Evolutionary conservation across 108 stramenopile species (phyloP).

Genomic region (Cyclotella cryptica): DNA sequence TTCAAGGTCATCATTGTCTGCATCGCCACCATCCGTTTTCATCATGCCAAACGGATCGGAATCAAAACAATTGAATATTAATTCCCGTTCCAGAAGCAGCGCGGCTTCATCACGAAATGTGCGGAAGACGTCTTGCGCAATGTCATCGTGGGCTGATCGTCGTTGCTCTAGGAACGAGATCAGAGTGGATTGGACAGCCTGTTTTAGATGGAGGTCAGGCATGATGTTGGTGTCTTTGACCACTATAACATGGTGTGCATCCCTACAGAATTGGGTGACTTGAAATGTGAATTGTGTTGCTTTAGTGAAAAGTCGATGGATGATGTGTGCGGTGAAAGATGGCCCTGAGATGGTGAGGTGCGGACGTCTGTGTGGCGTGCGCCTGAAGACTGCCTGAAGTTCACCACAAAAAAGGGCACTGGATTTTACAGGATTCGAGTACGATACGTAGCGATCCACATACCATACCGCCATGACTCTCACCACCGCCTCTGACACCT

Average conservation of each 20-base stretch:
- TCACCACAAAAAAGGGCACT: too few relatives aligned
- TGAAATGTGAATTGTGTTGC: too few relatives aligned
- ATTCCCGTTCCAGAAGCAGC: conserved; percentile 63
- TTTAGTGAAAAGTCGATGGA: too few relatives aligned
- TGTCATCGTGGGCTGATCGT: conserved; percentile 29
- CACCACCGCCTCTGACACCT: background rate
- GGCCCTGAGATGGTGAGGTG: too few relatives aligned
- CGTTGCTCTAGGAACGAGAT: conserved; percentile 14
- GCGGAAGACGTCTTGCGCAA: conserved; percentile 71
- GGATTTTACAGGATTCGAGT: too few relatives aligned
- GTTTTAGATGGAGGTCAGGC: conserved; percentile 3
- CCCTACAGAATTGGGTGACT: too few relatives aligned
- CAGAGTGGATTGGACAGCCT: conserved; percentile 14
- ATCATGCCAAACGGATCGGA: conserved; percentile 64
- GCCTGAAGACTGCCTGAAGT: too few relatives aligned
- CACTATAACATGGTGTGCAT: background rate
- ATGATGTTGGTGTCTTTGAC: background rate
- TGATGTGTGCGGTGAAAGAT: too few relatives aligned
- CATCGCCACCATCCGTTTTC: conserved; percentile 14
- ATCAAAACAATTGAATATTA: conserved; percentile 51
- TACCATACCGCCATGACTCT: background rate
- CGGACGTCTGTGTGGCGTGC: too few relatives aligned
- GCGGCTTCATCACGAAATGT: conserved; percentile 65
- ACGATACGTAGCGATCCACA: background rate
- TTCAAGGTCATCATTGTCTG: conserved; percentile 15